These are phyloP conservation scores for Fusarium scirpi DNA, from an alignment of 2,329 filamentous ascomycete species.

Conservation along the genomic window DNA sequence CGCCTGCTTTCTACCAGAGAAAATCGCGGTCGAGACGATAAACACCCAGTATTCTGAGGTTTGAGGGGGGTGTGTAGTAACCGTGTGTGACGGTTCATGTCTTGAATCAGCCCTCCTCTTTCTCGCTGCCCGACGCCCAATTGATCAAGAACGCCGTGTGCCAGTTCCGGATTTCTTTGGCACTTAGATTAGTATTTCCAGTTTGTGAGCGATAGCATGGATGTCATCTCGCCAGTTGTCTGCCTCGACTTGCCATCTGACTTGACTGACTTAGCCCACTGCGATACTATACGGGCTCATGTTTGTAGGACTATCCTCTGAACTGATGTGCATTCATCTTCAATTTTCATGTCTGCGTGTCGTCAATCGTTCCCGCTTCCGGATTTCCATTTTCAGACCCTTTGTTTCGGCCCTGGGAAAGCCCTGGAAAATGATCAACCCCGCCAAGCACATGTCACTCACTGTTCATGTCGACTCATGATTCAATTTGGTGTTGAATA, in stretches of 20 bases:
- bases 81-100: slow-evolving; percentile 44
- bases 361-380: slow-evolving; percentile 47
- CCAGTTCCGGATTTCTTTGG: slow-evolving; percentile 20
- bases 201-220: background rate
- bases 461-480: slow-evolving; percentile 4
- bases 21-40: slow-evolving; percentile 29
- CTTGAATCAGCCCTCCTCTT: slow-evolving; percentile 42
- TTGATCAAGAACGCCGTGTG: slow-evolving; percentile 31
- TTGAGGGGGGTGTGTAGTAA: slow-evolving; percentile 37
- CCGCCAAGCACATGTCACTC: slow-evolving; percentile 17
- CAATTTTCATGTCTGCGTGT: slow-evolving; percentile 38
- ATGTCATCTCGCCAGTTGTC: slow-evolving; percentile 21
- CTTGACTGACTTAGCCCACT: slow-evolving; percentile 11
- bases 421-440: slow-evolving; percentile 25
- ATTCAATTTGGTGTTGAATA: background rate
- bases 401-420: slow-evolving; percentile 37
- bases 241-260: slow-evolving; percentile 21
- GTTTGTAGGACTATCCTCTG: slow-evolving; percentile 3
- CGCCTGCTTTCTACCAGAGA: slow-evolving; percentile 1
- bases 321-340: slow-evolving; percentile 9
- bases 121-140: slow-evolving; percentile 45
- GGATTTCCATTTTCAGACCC: slow-evolving; percentile 42
- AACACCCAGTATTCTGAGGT: slow-evolving; percentile 12
- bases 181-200: background rate
- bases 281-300: slow-evolving; percentile 2